Conservation (phyloP, 345 rosid species). For the Anastatica hierochuntica region DNA sequence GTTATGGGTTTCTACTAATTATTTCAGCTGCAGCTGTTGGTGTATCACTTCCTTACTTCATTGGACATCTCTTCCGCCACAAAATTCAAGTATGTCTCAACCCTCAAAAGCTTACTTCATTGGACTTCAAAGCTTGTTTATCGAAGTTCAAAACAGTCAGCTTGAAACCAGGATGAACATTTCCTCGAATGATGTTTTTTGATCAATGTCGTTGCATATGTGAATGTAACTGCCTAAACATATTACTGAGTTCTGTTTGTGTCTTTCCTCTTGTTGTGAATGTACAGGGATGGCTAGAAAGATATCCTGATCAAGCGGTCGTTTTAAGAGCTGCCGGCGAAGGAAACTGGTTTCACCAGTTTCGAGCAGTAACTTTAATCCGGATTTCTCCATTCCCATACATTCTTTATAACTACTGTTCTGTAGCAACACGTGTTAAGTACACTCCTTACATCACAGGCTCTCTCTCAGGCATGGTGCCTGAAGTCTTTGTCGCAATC, state of each 20-base stretch:
- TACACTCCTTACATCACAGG: conserved; percentile 78
- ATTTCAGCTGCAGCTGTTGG: conserved; percentile 58
- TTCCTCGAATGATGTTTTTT: not conserved
- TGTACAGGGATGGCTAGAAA: conserved; percentile 80
- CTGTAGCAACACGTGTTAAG: conserved; percentile 73
- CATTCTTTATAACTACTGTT: conserved; percentile 77
- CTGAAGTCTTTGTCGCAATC: conserved; percentile 71
- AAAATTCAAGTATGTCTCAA: conserved; percentile 51
- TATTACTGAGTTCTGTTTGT: not conserved
- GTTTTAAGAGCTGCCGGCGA: conserved; percentile 86
- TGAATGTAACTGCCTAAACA: not conserved
- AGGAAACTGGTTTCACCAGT: conserved; percentile 91
- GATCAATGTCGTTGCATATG: conserved; percentile 8
- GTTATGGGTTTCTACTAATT: conserved; percentile 77
- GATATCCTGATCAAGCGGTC: conserved; percentile 85
- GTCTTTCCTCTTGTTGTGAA: not conserved
- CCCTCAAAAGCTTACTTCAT: too few species aligned
- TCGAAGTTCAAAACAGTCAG: too few species aligned
- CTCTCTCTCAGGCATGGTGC: conserved; percentile 75
- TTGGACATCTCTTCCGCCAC: conserved; percentile 68
- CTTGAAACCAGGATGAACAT: too few species aligned
- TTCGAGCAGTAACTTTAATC: conserved; percentile 69
- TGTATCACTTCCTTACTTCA: conserved; percentile 76
- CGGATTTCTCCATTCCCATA: conserved; percentile 95
- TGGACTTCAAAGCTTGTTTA: too few species aligned